Conservation (phyloP, 2,329 filamentous ascomycete species). For the Beauveria bassiana region DNA sequence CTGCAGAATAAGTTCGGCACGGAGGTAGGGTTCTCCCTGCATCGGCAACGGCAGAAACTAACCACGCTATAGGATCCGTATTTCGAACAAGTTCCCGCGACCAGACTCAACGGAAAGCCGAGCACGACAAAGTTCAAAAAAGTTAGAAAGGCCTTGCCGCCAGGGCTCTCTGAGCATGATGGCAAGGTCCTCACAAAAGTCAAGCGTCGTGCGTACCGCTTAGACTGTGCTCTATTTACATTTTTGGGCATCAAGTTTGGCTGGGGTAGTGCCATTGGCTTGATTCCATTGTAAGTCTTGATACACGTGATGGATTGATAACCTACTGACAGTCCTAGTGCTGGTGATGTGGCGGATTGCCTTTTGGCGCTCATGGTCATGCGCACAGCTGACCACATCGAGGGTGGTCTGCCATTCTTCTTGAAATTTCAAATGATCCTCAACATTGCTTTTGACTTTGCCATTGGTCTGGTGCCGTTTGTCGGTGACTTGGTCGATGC, state of each 20-base stretch:
- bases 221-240: conserved; percentile 80
- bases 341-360: conserved; percentile 68
- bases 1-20: conserved; percentile 50
- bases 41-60: background rate
- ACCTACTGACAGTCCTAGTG: conserved; percentile 34
- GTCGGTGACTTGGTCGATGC: conserved; percentile 70
- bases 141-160: conserved; percentile 74
- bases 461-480: conserved; percentile 66
- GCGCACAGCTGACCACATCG: conserved; percentile 61
- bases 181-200: conserved; percentile 75
- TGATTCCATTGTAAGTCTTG: conserved; percentile 67
- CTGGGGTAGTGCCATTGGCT: conserved; percentile 78
- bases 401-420: conserved; percentile 61
- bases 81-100: conserved; percentile 74
- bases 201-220: conserved; percentile 73
- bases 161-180: conserved; percentile 77
- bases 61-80: conserved; percentile 65
- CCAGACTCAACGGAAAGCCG: conserved; percentile 56
- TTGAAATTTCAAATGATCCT: conserved; percentile 67
- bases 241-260: conserved; percentile 78
- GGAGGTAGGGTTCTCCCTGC: conserved; percentile 33
- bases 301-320: background rate
- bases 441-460: conserved; percentile 69
- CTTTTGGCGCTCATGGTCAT: conserved; percentile 71
- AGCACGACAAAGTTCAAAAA: conserved; percentile 65